Percentiles rank a stretch among this genome's conserved stretches.
These are phyloP conservation scores for Tuber calosporum DNA, from an alignment of 495 filamentous ascomycete genomes.

Conservation along the genomic window DNA sequence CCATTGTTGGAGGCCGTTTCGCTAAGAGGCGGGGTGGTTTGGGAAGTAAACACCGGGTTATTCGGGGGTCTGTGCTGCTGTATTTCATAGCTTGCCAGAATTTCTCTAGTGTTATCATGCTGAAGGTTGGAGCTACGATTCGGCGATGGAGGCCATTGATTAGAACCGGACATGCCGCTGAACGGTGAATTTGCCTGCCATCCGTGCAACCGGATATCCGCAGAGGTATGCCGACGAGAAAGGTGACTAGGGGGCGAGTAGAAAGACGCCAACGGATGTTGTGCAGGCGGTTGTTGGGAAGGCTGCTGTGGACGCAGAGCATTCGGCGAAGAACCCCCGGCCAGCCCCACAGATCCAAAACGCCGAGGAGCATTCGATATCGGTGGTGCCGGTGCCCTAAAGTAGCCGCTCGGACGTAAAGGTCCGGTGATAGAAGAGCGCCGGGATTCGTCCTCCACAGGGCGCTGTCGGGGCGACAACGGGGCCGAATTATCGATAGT, in stretches of 20 bases:
- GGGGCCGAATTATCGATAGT: slow-evolving; percentile 65
- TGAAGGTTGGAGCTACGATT: slow-evolving; percentile 41
- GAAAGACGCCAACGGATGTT: slow-evolving; percentile 69
- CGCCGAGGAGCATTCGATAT: slow-evolving; percentile 70
- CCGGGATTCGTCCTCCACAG: slow-evolving; percentile 79
- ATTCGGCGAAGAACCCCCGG: slow-evolving; percentile 62
- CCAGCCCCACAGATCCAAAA: slow-evolving; percentile 74
- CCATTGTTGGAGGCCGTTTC: slow-evolving; percentile 31
- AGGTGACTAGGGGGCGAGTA: slow-evolving; percentile 70
- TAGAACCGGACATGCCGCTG: slow-evolving; percentile 60
- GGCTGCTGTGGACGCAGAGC: slow-evolving; percentile 64
- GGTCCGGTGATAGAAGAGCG: slow-evolving; percentile 50
- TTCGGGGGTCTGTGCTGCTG: slow-evolving; percentile 32
- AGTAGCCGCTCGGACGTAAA: slow-evolving; percentile 42
- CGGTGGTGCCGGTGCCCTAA: slow-evolving; percentile 68
- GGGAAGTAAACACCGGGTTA: slow-evolving; percentile 28
- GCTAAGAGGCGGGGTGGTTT: slow-evolving; percentile 38
- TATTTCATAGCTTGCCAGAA: slow-evolving; percentile 47
- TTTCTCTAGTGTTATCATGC: slow-evolving; percentile 39
- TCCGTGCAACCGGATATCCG: slow-evolving; percentile 84
- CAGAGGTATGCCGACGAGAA: slow-evolving; percentile 83
- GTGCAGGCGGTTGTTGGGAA: slow-evolving; percentile 57
- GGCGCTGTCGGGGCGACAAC: slow-evolving; percentile 82
- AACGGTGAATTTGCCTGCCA: slow-evolving; percentile 77
- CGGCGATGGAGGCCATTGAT: slow-evolving; percentile 82